A percentile compares a stretch with the other conserved stretches of the same genome.
Evolutionary conservation across 352 stramenopile species (phyloP).

Genomic region (Pythium phragmiticola): DNA sequence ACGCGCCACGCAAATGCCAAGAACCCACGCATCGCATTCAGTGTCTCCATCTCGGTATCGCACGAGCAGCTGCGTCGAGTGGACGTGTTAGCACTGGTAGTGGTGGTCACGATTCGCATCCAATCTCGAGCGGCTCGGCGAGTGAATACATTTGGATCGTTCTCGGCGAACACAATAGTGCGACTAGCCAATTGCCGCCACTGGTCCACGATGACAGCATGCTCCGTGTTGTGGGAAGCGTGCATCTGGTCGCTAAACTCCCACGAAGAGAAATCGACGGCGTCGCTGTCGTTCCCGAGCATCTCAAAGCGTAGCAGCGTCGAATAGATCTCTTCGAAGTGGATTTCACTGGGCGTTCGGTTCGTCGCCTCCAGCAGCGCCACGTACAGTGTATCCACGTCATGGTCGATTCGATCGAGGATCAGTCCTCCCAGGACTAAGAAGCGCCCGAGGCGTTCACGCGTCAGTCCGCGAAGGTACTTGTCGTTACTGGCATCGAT

Average conservation of each 20-base stretch:
- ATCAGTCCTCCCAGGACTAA: slow-evolving; percentile 41
- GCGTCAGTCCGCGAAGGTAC: slow-evolving; percentile 45
- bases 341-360: slow-evolving; percentile 12
- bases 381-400: slow-evolving; percentile 46
- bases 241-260: neutral
- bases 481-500: slow-evolving; percentile 20
- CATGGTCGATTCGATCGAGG: slow-evolving; percentile 27
- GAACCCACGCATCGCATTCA: slow-evolving; percentile 34
- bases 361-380: slow-evolving; percentile 5
- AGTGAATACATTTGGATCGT: slow-evolving; percentile 52
- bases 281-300: slow-evolving; percentile 5
- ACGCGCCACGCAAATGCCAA: slow-evolving; percentile 44
- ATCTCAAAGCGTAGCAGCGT: slow-evolving; percentile 8
- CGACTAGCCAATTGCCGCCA: slow-evolving; percentile 38
- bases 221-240: neutral
- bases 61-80: neutral
- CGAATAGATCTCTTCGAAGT: slow-evolving; percentile 23
- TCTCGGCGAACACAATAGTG: slow-evolving; percentile 40
- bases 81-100: neutral
- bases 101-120: neutral
- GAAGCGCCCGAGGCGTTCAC: slow-evolving; percentile 36
- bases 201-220: slow-evolving; percentile 24
- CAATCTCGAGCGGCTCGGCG: slow-evolving; percentile 14
- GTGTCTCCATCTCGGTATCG: neutral
- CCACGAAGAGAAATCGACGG: slow-evolving; percentile 16